phyloP scores from a whole-genome alignment of 2,329 filamentous ascomycete genomes.

The Penicillium sp. region DNA sequence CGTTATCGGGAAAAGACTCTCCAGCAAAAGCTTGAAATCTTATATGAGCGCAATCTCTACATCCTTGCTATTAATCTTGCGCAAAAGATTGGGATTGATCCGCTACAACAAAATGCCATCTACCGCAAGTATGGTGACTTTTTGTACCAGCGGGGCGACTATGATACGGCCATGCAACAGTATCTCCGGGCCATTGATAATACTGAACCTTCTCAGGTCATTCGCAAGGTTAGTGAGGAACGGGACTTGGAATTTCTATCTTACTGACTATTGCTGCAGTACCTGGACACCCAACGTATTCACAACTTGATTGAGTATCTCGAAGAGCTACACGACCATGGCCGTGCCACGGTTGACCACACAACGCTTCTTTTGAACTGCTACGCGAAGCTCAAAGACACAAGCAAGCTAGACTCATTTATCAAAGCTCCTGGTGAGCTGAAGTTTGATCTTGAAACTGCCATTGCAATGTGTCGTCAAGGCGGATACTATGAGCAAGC shows the following conservation, averaged over 20 bases:
- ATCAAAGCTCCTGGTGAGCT: constrained; percentile 88
- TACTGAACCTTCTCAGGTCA: constrained; percentile 93
- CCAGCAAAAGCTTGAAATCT: constrained; percentile 84
- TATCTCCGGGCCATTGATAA: constrained; percentile 95
- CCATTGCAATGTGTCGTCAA: constrained; percentile 95
- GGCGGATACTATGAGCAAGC: constrained; percentile 97
- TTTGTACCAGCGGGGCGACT: constrained; percentile 91
- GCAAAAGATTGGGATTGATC: constrained; percentile 79
- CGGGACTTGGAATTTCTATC: background rate
- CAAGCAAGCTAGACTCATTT: constrained; percentile 91
- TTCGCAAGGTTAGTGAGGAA: constrained; percentile 66
- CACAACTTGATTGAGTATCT: constrained; percentile 97
- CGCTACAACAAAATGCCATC: constrained; percentile 81
- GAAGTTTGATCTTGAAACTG: constrained; percentile 95
- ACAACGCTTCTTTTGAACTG: constrained; percentile 94
- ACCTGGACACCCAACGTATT: constrained; percentile 93
- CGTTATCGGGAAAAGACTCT: constrained; percentile 88
- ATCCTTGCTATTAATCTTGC: constrained; percentile 88
- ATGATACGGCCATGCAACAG: constrained; percentile 98
- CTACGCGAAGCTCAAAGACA: constrained; percentile 96
- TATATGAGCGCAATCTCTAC: constrained; percentile 92
- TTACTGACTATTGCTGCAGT: constrained; percentile 51
- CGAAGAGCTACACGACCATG: constrained; percentile 91
- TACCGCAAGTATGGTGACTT: constrained; percentile 93
- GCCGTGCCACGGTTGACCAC: constrained; percentile 90